Evolutionary conservation across 169 alveolate genomes (phyloP), one percentile per base, ranked within the genome.

Genomic region (Eimeria falciformis): DNA sequence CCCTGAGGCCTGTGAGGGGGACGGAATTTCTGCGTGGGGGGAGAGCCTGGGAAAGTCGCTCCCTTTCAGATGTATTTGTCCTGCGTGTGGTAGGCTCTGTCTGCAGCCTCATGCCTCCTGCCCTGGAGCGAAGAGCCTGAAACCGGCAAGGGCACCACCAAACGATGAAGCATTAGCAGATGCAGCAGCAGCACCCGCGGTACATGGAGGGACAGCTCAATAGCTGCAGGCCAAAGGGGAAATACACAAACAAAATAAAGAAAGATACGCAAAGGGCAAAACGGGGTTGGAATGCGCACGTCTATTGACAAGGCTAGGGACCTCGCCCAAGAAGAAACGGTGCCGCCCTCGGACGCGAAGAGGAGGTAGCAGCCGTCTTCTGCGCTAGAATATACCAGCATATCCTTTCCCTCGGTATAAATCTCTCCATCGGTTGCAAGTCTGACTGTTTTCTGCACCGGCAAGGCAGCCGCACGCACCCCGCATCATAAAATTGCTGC

Each of bases 361-460:
- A 53, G 89, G 17, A 79, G 37, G 73, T 79, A 79, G 45, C 89
- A 79, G 75, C 47, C 47, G 89, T 79, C 89, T 14, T 27, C 65
- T 50, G 56, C 89, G 55, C 75, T 79, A 21, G 89, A 53, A 53
- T 79, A 79, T 9, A 79, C 55, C 46, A 79, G 55, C 75, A 53
- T 79, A 55, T 79, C 89, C 73, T 53, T 79, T 40, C 89, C 89
- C n/a, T 79, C 89, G 55, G 89, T 79, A 65, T 79, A 53, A 53
- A 79, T 33, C 65, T 79, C 89, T 23, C 89, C 75, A 33, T 79
- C 89, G 0, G 55, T 79, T 53, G 89, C 89, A 18, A 79, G 89
- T 50, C 43, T 40, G 73, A 79, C 73, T 25, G 89, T 79, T 27
- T 53, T 53, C 89, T 79, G 89, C 5, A 29, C 62, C 40, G 23